Percentiles rank a stretch among this genome's conserved stretches.
Evolutionary conservation across 148 eudicot species (phyloP).

Genomic region (Limonium bicolor): DNA sequence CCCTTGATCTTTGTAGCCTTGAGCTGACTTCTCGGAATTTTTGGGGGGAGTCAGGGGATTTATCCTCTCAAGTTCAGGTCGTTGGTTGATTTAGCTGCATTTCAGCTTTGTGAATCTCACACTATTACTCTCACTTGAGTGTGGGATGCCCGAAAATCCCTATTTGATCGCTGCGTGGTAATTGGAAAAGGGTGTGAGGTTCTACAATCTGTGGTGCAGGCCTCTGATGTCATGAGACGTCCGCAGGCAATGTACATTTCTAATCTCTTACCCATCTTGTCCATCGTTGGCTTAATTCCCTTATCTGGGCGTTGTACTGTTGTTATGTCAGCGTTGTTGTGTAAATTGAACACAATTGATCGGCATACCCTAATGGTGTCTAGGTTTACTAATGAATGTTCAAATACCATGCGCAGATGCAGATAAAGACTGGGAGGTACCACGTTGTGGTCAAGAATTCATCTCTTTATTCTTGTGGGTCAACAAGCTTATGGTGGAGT

Average conservation of each 20-base stretch:
- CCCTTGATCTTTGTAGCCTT: slow-evolving; percentile 51
- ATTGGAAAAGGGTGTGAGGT: slow-evolving; percentile 90
- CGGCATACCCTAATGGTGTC: no score
- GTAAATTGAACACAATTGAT: no score
- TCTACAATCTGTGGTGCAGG: slow-evolving; percentile 74
- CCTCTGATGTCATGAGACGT: slow-evolving; percentile 57
- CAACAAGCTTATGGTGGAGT: slow-evolving; percentile 92
- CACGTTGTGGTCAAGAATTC: slow-evolving; percentile 70
- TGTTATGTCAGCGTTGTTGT: no score
- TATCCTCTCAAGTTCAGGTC: slow-evolving; percentile 44
- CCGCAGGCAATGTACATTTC: slow-evolving; percentile 86
- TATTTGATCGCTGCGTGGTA: slow-evolving; percentile 44
- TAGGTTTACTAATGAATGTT: neutral
- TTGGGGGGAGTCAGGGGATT: slow-evolving; percentile 38
- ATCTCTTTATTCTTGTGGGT: slow-evolving; percentile 81
- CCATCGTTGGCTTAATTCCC: neutral
- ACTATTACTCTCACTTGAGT: slow-evolving; percentile 30
- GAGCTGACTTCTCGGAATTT: slow-evolving; percentile 51
- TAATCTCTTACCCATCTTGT: neutral
- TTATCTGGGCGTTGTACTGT: no score
- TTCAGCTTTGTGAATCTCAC: slow-evolving; percentile 49
- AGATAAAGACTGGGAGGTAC: slow-evolving; percentile 82
- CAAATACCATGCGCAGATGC: slow-evolving; percentile 43
- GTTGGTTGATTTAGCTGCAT: slow-evolving; percentile 67
- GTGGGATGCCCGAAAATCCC: slow-evolving; percentile 19